Evolutionary conservation across 129 eudicot species (phyloP).

Genomic region (Mikania micrantha): DNA sequence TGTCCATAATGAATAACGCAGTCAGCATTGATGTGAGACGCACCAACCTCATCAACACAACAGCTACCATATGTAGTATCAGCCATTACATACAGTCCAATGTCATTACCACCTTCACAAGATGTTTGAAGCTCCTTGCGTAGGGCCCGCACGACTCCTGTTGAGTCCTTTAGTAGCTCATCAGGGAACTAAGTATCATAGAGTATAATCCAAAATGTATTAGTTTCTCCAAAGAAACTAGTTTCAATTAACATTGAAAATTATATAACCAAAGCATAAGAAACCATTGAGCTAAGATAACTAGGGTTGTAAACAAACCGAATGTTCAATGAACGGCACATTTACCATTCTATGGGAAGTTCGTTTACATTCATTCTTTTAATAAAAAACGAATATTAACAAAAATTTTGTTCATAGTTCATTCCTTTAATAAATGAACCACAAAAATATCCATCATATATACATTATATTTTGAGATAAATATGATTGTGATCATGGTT

Average conservation of each 20-base stretch:
- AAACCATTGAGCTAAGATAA: background rate
- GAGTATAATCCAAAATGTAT: background rate
- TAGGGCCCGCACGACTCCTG: slow-evolving; percentile 48
- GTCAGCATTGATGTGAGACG: slow-evolving; percentile 85
- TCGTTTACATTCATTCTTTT: no score
- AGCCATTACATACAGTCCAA: slow-evolving; percentile 92
- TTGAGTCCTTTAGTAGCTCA: slow-evolving; percentile 79
- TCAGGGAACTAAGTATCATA: slow-evolving; percentile 67
- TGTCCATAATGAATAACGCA: slow-evolving; percentile 94
- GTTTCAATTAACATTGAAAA: background rate
- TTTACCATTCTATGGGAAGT: no score
- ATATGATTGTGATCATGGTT: no score
- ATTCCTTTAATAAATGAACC: no score
- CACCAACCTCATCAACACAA: slow-evolving; percentile 95
- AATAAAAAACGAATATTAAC: no score
- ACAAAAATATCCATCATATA: no score
- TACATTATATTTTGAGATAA: no score
- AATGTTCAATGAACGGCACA: no score
- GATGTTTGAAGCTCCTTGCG: slow-evolving; percentile 41
- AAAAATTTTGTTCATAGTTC: no score
- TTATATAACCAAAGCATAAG: background rate
- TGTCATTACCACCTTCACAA: slow-evolving; percentile 14
- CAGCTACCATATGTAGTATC: slow-evolving; percentile 95
- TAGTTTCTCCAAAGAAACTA: background rate
- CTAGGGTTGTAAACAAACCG: no score